Conservation (phyloP, 2,329 filamentous ascomycete species). For the Hirsutella rhossiliensis region DNA sequence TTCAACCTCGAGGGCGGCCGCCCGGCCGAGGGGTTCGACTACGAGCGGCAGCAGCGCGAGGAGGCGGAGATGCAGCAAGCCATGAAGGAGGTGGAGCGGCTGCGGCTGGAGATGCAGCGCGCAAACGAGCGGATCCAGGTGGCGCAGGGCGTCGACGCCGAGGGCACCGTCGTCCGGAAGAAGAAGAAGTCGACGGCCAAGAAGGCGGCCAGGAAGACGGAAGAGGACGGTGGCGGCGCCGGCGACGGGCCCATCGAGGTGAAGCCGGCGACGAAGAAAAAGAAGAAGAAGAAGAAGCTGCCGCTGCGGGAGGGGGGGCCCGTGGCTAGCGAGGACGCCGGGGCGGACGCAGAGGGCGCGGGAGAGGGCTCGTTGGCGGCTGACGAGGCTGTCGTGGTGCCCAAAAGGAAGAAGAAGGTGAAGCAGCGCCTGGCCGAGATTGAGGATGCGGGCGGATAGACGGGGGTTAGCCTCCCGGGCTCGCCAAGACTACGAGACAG, state of each 20-base stretch:
- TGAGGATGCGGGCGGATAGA: constrained; percentile 10
- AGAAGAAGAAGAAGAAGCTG: constrained; percentile 14
- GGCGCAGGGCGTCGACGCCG: constrained; percentile 53
- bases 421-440: constrained; percentile 15
- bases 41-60: constrained; percentile 59
- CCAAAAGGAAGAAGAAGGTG: constrained; percentile 35
- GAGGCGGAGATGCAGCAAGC: constrained; percentile 83
- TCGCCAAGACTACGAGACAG: no score
- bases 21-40: constrained; percentile 33
- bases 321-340: not conserved
- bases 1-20: constrained; percentile 50
- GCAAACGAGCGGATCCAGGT: constrained; percentile 64
- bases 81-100: constrained; percentile 75
- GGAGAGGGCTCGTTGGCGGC: not conserved
- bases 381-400: constrained; percentile 15
- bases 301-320: not conserved
- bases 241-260: constrained; percentile 13
- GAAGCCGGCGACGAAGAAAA: constrained; percentile 40
- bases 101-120: constrained; percentile 81
- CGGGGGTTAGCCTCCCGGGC: not conserved
- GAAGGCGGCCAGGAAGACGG: constrained; percentile 15
- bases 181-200: constrained; percentile 55
- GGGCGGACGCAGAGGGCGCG: not conserved
- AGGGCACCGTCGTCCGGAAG: constrained; percentile 54
- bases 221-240: constrained; percentile 9